Evolutionary conservation across 2,329 filamentous ascomycete genomes (phyloP).

Genomic region (Graphiopsis chlorocephala): DNA sequence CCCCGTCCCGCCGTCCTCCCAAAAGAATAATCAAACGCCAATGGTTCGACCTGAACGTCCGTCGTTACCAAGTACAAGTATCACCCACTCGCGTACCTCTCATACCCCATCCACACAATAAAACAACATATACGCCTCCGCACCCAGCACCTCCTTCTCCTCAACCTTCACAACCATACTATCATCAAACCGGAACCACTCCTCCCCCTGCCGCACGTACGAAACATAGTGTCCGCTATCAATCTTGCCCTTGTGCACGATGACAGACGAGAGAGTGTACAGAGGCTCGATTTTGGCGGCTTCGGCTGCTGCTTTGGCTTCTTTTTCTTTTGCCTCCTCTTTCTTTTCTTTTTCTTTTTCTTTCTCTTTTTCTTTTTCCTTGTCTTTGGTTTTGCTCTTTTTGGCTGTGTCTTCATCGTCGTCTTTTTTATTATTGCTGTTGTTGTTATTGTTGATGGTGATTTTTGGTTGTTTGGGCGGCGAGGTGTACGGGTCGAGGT

Average conservation of each 20-base stretch:
- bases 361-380: conserved; percentile 13
- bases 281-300: conserved; percentile 54
- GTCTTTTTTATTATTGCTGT: conserved; percentile 9
- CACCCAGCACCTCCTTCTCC: conserved; percentile 78
- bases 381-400: neutral
- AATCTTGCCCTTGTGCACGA: conserved; percentile 90
- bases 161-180: conserved; percentile 83
- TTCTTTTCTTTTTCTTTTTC: conserved; percentile 18
- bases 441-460: conserved; percentile 7
- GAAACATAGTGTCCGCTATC: conserved; percentile 90
- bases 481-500: conserved; percentile 83
- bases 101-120: conserved; percentile 50
- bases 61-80: neutral
- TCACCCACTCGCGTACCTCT: neutral
- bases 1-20: too few species aligned
- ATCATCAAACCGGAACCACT: conserved; percentile 97
- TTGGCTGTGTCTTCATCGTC: conserved; percentile 36
- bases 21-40: neutral
- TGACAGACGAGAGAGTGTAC: conserved; percentile 84
- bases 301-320: conserved; percentile 23
- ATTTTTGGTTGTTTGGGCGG: conserved; percentile 13
- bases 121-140: conserved; percentile 87
- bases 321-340: conserved; percentile 16
- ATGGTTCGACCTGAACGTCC: neutral
- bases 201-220: conserved; percentile 77